Conservation (phyloP, 1,139 yeast genomes). For the Casaregolazyma suthepensis region DNA sequence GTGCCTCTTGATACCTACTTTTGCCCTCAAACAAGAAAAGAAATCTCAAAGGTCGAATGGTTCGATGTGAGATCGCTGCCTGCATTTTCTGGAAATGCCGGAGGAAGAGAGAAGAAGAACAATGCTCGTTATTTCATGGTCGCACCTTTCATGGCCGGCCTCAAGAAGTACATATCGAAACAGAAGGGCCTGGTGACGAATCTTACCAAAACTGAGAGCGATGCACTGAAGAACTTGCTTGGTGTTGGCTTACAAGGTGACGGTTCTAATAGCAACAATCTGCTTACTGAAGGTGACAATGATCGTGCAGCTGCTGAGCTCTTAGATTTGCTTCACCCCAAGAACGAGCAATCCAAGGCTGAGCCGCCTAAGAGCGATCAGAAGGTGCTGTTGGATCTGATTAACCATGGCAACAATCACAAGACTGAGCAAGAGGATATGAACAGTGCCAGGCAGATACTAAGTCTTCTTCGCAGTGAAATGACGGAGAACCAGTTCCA, state of each 20-base stretch:
- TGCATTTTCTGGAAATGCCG: conserved; percentile 29
- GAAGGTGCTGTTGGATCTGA: conserved; percentile 27
- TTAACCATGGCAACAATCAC: conserved; percentile 19
- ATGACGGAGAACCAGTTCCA: conserved; percentile 15
- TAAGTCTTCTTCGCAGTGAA: conserved; percentile 26
- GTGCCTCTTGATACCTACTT: conserved; percentile 74
- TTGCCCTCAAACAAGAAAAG: conserved; percentile 79
- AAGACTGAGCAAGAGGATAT: conserved; percentile 19
- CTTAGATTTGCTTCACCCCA: conserved; percentile 20
- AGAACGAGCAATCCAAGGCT: background rate
- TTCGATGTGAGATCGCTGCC: conserved; percentile 44
- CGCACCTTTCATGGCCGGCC: conserved; percentile 34
- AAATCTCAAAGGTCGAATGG: conserved; percentile 65
- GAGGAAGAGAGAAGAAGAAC: conserved; percentile 7
- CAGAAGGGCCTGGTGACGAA: conserved; percentile 29
- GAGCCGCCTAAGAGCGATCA: conserved; percentile 18
- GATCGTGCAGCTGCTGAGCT: conserved; percentile 23
- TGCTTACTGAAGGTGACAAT: conserved; percentile 10
- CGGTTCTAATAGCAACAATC: background rate
- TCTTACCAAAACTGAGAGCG: conserved; percentile 28
- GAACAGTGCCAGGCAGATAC: conserved; percentile 30
- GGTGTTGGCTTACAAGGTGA: conserved; percentile 22
- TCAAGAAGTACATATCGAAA: conserved; percentile 28
- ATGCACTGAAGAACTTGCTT: conserved; percentile 31
- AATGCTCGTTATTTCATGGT: conserved; percentile 31